Conservation (phyloP, 2,329 filamentous ascomycete species). For the Fusarium buharicum region DNA sequence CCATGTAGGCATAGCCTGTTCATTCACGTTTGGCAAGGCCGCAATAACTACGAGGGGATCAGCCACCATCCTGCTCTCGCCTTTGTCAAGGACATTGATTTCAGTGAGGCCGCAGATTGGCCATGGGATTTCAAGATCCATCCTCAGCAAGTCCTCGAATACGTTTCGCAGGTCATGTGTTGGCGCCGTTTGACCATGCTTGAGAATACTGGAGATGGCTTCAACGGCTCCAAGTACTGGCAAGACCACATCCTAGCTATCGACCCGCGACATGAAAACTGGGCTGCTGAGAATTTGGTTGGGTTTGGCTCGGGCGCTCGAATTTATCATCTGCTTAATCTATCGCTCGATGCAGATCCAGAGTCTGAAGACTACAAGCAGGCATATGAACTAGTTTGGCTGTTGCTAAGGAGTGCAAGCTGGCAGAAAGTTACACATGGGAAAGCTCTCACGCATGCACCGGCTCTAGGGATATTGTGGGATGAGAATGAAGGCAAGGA, state of each 20-base stretch:
- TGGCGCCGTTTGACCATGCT: constrained; percentile 48
- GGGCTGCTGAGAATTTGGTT: constrained; percentile 12
- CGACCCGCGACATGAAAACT: constrained; percentile 9
- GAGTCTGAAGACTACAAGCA: constrained; percentile 21
- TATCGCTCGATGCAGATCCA: constrained; percentile 6
- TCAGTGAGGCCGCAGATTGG: constrained; percentile 46
- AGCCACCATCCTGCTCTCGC: constrained; percentile 41
- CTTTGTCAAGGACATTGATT: constrained; percentile 44
- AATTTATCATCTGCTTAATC: constrained; percentile 6
- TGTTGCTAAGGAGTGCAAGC: constrained; percentile 15
- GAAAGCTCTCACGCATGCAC: constrained; percentile 12
- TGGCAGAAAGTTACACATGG: constrained; percentile 31
- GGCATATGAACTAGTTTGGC: constrained; percentile 22
- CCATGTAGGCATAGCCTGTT: constrained; percentile 51
- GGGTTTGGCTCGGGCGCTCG: constrained; percentile 13
- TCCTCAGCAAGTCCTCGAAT: constrained; percentile 50
- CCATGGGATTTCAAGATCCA: constrained; percentile 47
- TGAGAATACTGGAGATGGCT: constrained; percentile 41
- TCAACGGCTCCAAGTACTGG: constrained; percentile 41
- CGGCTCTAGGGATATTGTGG: constrained; percentile 16
- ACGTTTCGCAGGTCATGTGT: constrained; percentile 53
- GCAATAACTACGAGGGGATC: constrained; percentile 41
- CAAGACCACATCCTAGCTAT: constrained; percentile 20
- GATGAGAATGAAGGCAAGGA: constrained; percentile 29
- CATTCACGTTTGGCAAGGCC: constrained; percentile 45